Conservation (phyloP, 108 stramenopile genomes). For the Epithemia pelagica region DNA sequence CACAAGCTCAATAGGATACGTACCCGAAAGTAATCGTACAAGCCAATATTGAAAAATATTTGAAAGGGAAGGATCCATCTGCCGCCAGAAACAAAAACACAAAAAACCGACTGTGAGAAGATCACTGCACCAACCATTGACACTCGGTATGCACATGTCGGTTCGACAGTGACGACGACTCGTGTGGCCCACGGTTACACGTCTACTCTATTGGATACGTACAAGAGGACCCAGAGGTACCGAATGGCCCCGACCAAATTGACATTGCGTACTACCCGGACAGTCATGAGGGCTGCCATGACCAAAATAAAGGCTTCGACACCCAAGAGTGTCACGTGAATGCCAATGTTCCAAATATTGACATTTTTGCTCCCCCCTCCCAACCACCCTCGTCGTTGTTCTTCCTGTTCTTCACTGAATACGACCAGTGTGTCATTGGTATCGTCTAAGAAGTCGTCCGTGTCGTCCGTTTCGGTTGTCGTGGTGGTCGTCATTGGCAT, state of each 20-base stretch:
- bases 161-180: too few species aligned
- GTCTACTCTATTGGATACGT: neutral
- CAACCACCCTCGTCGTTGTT: neutral
- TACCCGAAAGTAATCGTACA: constrained; percentile 42
- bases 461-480: neutral
- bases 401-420: neutral
- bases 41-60: constrained; percentile 30
- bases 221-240: constrained; percentile 64
- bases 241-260: constrained; percentile 69
- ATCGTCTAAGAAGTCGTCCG: neutral
- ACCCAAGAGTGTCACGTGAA: constrained; percentile 36
- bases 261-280: constrained; percentile 53
- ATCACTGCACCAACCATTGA: too few species aligned
- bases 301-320: constrained; percentile 39
- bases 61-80: constrained; percentile 21
- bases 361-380: neutral
- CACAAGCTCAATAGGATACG: too few species aligned
- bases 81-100: too few species aligned
- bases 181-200: neutral
- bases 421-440: neutral
- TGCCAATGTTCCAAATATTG: constrained; percentile 39
- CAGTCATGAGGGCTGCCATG: constrained; percentile 39
- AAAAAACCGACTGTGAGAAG: too few species aligned
- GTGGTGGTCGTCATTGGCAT: neutral
- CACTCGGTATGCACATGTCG: too few species aligned